These are phyloP conservation scores for Apiotrichum siamense DNA, from an alignment of 1,284 basidiomycete genomes.

Conservation along the genomic window DNA sequence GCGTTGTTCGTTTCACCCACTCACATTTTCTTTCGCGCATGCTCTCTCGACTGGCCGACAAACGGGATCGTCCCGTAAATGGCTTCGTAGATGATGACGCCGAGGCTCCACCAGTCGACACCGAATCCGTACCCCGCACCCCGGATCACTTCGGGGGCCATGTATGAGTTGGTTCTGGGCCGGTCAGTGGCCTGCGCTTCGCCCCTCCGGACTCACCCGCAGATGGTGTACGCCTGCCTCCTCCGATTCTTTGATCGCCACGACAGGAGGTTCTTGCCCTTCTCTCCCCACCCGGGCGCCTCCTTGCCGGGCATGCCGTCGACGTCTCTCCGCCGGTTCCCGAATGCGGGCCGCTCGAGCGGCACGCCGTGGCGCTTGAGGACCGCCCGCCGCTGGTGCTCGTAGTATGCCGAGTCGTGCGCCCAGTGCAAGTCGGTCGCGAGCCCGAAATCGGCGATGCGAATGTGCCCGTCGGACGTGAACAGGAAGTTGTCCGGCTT, in stretches of 20 bases:
- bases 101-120: constrained; percentile 97
- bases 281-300: constrained; percentile 59
- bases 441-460: constrained; percentile 90
- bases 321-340: constrained; percentile 8
- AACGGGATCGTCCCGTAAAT: constrained; percentile 89
- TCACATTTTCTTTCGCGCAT: constrained; percentile 76
- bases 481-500: constrained; percentile 96
- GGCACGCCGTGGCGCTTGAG: constrained; percentile 91
- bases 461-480: constrained; percentile 85
- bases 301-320: constrained; percentile 23
- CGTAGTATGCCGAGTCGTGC: constrained; percentile 91
- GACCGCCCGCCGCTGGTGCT: constrained; percentile 81
- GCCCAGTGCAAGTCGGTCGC: constrained; percentile 61
- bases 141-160: constrained; percentile 90
- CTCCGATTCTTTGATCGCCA: constrained; percentile 71
- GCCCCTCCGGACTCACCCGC: constrained; percentile 55
- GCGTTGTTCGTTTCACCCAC: constrained; percentile 18
- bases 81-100: constrained; percentile 73
- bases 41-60: constrained; percentile 72
- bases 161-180: constrained; percentile 74
- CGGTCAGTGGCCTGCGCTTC: constrained; percentile 49
- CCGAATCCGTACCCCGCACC: constrained; percentile 79
- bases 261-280: constrained; percentile 46
- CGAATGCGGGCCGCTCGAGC: constrained; percentile 47
- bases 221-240: constrained; percentile 89